Conservation (phyloP, 768 basidiomycete species). For the Leccinum ochraceum region DNA sequence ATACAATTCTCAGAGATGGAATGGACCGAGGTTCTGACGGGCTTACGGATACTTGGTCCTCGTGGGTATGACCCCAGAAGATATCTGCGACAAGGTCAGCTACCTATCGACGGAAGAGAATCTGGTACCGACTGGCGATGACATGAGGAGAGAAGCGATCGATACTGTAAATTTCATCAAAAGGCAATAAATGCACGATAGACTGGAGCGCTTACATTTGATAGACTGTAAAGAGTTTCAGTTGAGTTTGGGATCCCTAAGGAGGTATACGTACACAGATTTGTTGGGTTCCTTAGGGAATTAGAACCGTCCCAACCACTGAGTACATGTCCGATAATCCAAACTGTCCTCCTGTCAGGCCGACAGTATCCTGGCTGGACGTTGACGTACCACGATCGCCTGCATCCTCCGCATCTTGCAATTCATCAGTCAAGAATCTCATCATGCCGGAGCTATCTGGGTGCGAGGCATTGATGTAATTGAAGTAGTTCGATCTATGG, state of each 20-base stretch:
- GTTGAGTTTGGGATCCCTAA: background rate
- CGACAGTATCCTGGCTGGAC: background rate
- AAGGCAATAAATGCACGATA: background rate
- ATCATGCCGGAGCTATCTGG: slow-evolving; percentile 77
- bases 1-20: background rate
- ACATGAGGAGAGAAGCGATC: slow-evolving; percentile 81
- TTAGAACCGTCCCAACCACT: slow-evolving; percentile 75
- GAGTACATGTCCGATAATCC: slow-evolving; percentile 58
- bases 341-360: slow-evolving; percentile 35
- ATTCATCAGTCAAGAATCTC: slow-evolving; percentile 73
- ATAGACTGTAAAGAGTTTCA: slow-evolving; percentile 37
- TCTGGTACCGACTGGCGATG: slow-evolving; percentile 59
- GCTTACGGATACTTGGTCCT: slow-evolving; percentile 66
- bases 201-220: slow-evolving; percentile 40
- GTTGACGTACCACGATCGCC: slow-evolving; percentile 61
- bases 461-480: slow-evolving; percentile 71
- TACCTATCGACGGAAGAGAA: background rate
- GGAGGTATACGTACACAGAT: slow-evolving; percentile 55
- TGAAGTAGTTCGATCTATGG: slow-evolving; percentile 66
- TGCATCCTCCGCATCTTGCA: slow-evolving; percentile 76
- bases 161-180: slow-evolving; percentile 42
- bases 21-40: background rate
- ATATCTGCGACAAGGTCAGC: slow-evolving; percentile 45
- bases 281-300: slow-evolving; percentile 60
- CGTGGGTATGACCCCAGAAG: slow-evolving; percentile 80